phyloP scores from a whole-genome alignment of 306 rosid species.

The Acacia crassicarpa region DNA sequence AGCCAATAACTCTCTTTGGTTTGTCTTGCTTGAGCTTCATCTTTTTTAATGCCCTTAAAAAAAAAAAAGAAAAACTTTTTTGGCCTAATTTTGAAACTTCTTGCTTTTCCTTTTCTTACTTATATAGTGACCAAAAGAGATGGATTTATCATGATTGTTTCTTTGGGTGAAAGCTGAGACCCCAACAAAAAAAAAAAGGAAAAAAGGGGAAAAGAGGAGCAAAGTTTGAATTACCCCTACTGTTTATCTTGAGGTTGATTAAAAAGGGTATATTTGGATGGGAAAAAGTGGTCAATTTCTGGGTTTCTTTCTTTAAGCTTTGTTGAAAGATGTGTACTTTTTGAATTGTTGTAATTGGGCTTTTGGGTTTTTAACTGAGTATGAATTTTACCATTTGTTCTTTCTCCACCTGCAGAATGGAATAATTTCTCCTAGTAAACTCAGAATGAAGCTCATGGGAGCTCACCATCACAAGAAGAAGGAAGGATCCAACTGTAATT shows the following conservation, averaged over 20 bases:
- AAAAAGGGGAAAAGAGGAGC: neutral
- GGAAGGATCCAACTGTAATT: constrained; percentile 86
- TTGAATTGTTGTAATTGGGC: constrained; percentile 18
- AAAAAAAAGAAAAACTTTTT: constrained; percentile 20
- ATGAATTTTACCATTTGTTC: neutral
- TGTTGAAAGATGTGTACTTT: constrained; percentile 18
- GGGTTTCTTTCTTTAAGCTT: constrained; percentile 5
- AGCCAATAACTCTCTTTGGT: constrained; percentile 12
- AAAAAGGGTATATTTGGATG: constrained; percentile 27
- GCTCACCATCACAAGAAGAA: constrained; percentile 67
- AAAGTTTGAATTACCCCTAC: constrained; percentile 12
- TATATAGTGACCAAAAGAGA: constrained; percentile 27
- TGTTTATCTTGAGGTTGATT: constrained; percentile 29
- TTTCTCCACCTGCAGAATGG: constrained; percentile 57
- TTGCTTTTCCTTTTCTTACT: constrained; percentile 31
- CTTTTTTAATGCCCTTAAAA: constrained; percentile 25
- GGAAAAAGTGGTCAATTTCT: constrained; percentile 21
- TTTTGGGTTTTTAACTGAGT: constrained; percentile 17
- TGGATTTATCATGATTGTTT: constrained; percentile 38
- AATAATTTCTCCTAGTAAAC: constrained; percentile 91
- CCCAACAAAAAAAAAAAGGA: neutral
- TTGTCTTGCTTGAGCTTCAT: neutral
- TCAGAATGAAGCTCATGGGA: constrained; percentile 90
- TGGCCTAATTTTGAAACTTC: constrained; percentile 20
- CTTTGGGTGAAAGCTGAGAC: constrained; percentile 4